Conservation (phyloP, 2,329 filamentous ascomycete species). For the Colletotrichum kahawae region DNA sequence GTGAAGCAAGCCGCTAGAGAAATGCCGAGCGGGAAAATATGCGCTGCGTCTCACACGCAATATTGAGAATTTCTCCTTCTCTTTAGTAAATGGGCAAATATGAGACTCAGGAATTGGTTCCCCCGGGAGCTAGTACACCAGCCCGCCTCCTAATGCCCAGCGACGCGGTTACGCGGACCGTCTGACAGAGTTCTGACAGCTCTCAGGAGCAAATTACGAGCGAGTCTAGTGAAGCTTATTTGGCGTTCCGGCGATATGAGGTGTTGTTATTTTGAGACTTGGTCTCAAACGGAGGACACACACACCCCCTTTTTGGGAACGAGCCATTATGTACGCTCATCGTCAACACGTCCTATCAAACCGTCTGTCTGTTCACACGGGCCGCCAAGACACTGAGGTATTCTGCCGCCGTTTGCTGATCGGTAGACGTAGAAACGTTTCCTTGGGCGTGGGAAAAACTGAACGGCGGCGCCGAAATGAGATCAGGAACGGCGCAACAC, state of each 20-base stretch:
- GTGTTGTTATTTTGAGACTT: background rate
- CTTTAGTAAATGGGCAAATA: background rate
- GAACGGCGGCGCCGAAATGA: constrained; percentile 17
- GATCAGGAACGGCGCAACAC: background rate
- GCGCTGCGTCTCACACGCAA: background rate
- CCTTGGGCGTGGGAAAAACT: background rate
- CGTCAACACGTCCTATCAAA: background rate
- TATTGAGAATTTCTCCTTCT: background rate
- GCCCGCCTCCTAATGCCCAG: background rate
- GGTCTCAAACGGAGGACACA: background rate
- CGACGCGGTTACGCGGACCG: background rate
- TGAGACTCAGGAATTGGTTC: background rate
- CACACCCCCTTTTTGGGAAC: background rate
- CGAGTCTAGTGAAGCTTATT: background rate
- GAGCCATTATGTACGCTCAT: background rate
- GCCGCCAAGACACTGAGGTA: background rate
- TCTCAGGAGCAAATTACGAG: background rate
- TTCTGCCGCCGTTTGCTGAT: background rate
- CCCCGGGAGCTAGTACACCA: background rate
- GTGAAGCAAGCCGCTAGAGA: background rate
- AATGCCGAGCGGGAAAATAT: background rate
- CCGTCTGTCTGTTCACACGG: background rate
- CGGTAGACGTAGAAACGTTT: background rate
- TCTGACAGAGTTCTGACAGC: background rate
- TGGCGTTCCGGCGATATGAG: background rate